Base-by-base conservation (phyloP, 2,329 filamentous ascomycete genomes). In the Phaeoacremonium minimum region DNA sequence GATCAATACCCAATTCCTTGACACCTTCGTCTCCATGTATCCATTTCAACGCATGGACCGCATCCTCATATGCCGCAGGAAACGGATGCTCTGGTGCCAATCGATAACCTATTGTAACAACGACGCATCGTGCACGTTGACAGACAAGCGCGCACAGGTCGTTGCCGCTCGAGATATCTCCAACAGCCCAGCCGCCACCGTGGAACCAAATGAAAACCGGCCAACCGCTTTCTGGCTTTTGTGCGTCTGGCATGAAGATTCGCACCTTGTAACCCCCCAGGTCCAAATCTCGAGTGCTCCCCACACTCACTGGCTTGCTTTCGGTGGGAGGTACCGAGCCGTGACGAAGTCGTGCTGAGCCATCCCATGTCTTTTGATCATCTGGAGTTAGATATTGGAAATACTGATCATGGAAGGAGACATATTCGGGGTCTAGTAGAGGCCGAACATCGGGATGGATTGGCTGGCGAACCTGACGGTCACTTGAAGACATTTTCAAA, bases 171-270 rank as follows among this genome's bases (percentile, higher is more conserved):
- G 49, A 48, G 6, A 62, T 33, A 4, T 53, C 54, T 1, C 62
- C 62, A 35, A 60, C 49, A 5, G 55, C 61, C 60, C 60, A 65
- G 4, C 61, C 61, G 5, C 62, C 62, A 15, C 62, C 62, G 30
- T 65, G 62, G 16, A 56, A 57, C 62, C 61, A 65, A n/a, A 26
- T 26, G n/a, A 26, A 26, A n/a, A 9, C 9, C 9, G 22, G 22
- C 22, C 22, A 26, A 26, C 22, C 22, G 22, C n/a, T n/a, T 9
- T 9, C 2, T 9, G 22, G 22, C 9, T 9, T 9, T n/a, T 26
- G 9, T n/a, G 9, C 22, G 9, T 26, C 22, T 9, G 22, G 22
- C 9, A 26, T n/a, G 22, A 26, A 26, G 22, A 26, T n/a, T n/a
- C 22, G 9, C 9, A 26, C 22, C 22, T 26, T 9, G 22, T 26